Percentiles rank a stretch among this genome's conserved stretches.
Conservation (phyloP, 2,329 filamentous ascomycete species). For the Amauroascus niger region DNA sequence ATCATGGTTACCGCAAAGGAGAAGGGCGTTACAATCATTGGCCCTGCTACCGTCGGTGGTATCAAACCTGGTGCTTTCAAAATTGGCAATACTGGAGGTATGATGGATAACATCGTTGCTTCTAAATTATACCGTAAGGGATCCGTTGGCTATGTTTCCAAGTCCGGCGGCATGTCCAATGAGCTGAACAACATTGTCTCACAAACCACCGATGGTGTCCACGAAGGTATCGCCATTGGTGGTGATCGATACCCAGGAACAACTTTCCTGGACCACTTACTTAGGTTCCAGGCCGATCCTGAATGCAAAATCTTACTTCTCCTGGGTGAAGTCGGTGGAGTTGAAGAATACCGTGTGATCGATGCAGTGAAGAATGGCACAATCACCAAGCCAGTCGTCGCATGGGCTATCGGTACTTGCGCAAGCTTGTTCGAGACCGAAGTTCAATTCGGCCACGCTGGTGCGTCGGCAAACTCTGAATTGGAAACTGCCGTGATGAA, state of each 20-base stretch:
- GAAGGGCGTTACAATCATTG: constrained; percentile 99
- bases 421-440: constrained; percentile 99
- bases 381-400: constrained; percentile 97
- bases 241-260: constrained; percentile 98
- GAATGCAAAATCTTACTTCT: constrained; percentile 95
- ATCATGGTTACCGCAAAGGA: constrained; percentile 93
- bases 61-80: constrained; percentile 99
- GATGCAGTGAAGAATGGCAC: constrained; percentile 88
- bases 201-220: constrained; percentile 92
- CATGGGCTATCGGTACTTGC: constrained; percentile 98
- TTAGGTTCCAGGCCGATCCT: constrained; percentile 91
- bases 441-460: constrained; percentile 98
- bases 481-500: constrained; percentile 93
- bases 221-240: constrained; percentile 98
- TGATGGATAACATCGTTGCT: constrained; percentile 99
- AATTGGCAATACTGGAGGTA: constrained; percentile 99
- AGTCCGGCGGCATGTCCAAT: constrained; percentile 99
- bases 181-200: constrained; percentile 99
- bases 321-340: constrained; percentile 96
- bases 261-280: constrained; percentile 97
- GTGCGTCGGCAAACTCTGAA: constrained; percentile 97
- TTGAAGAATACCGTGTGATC: constrained; percentile 99
- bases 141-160: constrained; percentile 98
- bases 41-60: constrained; percentile 93
- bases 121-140: constrained; percentile 99